phyloP scores from a whole-genome alignment of 495 filamentous ascomycete genomes.

The Cercophora samala region DNA sequence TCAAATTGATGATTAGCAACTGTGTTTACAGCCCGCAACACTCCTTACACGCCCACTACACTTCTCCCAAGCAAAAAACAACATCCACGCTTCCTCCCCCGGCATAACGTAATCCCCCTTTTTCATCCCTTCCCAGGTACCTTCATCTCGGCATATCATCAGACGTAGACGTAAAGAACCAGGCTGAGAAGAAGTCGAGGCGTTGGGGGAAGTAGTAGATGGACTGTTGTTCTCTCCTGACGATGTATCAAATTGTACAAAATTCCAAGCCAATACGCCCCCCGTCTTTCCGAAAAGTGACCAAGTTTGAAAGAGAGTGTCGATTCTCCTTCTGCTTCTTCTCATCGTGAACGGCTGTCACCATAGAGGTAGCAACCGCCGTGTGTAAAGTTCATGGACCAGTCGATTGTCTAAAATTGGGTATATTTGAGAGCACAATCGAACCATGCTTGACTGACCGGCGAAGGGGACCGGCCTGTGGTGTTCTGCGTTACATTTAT shows the following conservation, averaged over 20 bases:
- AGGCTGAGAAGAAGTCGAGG: neutral
- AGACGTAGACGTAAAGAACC: conserved; percentile 20
- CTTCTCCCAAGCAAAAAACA: conserved; percentile 8
- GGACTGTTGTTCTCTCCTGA: conserved; percentile 32
- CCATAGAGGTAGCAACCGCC: conserved; percentile 39
- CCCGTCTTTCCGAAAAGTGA: conserved; percentile 45
- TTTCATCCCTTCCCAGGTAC: conserved; percentile 5
- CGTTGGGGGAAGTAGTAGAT: conserved; percentile 28
- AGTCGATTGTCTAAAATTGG: conserved; percentile 45
- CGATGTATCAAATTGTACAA: conserved; percentile 52
- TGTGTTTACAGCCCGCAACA: conserved; percentile 20
- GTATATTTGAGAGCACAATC: conserved; percentile 47
- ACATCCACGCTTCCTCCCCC: conserved; percentile 1
- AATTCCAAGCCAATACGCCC: conserved; percentile 47
- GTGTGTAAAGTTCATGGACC: conserved; percentile 42
- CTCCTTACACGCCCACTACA: neutral
- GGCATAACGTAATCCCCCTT: neutral
- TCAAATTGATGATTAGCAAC: conserved; percentile 25
- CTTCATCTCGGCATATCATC: neutral
- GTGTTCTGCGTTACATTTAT: conserved; percentile 46
- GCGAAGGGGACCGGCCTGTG: conserved; percentile 29
- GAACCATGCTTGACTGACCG: conserved; percentile 41
- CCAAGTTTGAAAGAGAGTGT: conserved; percentile 37
- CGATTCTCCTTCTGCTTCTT: conserved; percentile 25
- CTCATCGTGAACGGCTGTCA: conserved; percentile 33